Percentiles rank a stretch among this genome's conserved stretches.
Evolutionary conservation across 768 basidiomycete genomes (phyloP).

Genomic region (Podaxis sp.): DNA sequence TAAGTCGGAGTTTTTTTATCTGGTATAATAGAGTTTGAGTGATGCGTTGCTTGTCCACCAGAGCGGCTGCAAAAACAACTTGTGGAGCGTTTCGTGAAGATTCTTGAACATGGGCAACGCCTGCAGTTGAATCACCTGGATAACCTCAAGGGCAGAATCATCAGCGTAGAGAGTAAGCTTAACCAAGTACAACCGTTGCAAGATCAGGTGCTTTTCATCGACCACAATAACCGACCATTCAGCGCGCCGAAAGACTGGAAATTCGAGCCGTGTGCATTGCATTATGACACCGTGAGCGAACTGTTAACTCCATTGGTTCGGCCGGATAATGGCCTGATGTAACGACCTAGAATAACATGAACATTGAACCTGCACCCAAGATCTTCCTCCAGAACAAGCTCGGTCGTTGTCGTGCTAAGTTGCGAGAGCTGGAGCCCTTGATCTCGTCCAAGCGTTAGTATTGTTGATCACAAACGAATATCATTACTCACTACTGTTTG

Average conservation of each 20-base stretch:
- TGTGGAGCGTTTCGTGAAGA: slow-evolving; percentile 48
- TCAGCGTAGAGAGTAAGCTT: slow-evolving; percentile 45
- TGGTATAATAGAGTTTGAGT: slow-evolving; percentile 1
- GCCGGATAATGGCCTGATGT: slow-evolving; percentile 4
- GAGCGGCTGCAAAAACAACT: slow-evolving; percentile 72
- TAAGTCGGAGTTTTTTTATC: slow-evolving; percentile 33
- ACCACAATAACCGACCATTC: slow-evolving; percentile 69
- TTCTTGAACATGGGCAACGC: slow-evolving; percentile 58
- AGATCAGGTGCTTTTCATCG: slow-evolving; percentile 73
- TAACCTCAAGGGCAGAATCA: slow-evolving; percentile 48
- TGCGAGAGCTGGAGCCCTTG: slow-evolving; percentile 59
- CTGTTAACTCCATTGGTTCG: not conserved
- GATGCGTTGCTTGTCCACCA: slow-evolving; percentile 25
- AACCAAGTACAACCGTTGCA: slow-evolving; percentile 48
- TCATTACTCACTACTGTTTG: slow-evolving; percentile 4
- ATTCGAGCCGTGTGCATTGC: slow-evolving; percentile 72
- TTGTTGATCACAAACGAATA: not conserved
- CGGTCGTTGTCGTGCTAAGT: slow-evolving; percentile 52
- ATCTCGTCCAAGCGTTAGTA: slow-evolving; percentile 61
- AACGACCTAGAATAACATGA: slow-evolving; percentile 52
- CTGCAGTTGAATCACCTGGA: slow-evolving; percentile 62
- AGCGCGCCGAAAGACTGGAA: slow-evolving; percentile 60
- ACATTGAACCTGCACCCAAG: slow-evolving; percentile 67
- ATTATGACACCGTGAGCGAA: slow-evolving; percentile 70
- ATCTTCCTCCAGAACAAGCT: slow-evolving; percentile 82